A percentile compares a stretch with the other conserved stretches of the same genome.
Conservation (phyloP, 116 monocot species). For the Trichopus zeylanicus region DNA sequence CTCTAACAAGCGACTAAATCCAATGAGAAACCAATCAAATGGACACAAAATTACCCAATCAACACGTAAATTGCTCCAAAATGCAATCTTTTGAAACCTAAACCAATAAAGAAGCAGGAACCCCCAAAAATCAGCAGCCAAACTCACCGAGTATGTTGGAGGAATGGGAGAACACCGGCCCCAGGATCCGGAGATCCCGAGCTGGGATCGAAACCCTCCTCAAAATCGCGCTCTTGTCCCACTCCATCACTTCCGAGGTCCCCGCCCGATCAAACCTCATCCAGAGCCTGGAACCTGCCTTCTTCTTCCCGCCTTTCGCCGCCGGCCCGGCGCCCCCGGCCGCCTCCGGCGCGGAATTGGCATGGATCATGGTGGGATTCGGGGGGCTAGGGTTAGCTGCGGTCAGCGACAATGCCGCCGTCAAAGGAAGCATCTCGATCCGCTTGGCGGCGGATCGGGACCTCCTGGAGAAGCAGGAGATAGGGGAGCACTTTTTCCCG, state of each 20-base stretch:
- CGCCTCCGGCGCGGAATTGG: too few relatives aligned
- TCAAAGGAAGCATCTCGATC: conserved; percentile 11
- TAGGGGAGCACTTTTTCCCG: background rate
- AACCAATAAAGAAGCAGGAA: background rate
- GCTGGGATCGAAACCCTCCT: conserved; percentile 20
- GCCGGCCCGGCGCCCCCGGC: too few relatives aligned
- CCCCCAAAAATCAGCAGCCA: background rate
- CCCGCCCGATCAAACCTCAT: conserved; percentile 29
- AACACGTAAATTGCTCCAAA: background rate
- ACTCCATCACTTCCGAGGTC: conserved; percentile 28
- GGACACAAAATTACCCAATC: background rate
- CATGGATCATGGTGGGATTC: background rate
- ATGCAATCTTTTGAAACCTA: too few relatives aligned
- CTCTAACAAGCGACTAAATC: too few relatives aligned
- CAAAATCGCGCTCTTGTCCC: conserved; percentile 33
- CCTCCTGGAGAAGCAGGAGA: conserved; percentile 4
- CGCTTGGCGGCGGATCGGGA: background rate
- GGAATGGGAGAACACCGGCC: conserved; percentile 30
- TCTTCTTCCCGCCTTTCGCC: conserved; percentile 18
- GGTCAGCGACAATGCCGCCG: too few relatives aligned
- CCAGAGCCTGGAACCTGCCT: conserved; percentile 27
- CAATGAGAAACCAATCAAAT: too few relatives aligned
- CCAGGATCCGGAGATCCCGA: conserved; percentile 34
- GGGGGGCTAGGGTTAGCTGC: background rate
- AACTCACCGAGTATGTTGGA: conserved; percentile 29